Evolutionary conservation across 2,329 filamentous ascomycete genomes (phyloP).

Genomic region (Arthrobotrys iridis): DNA sequence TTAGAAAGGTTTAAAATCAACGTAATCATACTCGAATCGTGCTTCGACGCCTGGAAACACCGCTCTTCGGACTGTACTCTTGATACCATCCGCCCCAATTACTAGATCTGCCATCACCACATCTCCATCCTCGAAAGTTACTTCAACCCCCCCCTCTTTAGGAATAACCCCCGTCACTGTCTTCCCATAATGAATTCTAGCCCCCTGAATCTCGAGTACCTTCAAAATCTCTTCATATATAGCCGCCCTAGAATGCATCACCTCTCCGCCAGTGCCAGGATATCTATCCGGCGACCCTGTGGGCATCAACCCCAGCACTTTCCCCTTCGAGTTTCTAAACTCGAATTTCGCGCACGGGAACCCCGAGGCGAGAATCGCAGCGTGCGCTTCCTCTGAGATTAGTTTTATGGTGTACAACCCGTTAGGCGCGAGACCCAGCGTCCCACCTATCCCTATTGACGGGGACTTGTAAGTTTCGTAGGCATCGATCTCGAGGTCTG

Average conservation of each 20-base stretch:
- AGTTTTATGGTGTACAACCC: slow-evolving; percentile 42
- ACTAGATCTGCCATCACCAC: slow-evolving; percentile 36
- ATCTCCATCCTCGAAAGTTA: slow-evolving; percentile 39
- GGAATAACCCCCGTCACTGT: slow-evolving; percentile 24
- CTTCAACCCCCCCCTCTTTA: slow-evolving; percentile 27
- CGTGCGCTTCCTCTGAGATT: slow-evolving; percentile 36
- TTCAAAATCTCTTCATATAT: slow-evolving; percentile 49
- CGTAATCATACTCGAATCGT: slow-evolving; percentile 34
- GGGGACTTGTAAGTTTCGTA: slow-evolving; percentile 44
- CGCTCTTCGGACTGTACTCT: slow-evolving; percentile 39
- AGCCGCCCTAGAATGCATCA: slow-evolving; percentile 43
- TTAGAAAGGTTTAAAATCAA: background rate
- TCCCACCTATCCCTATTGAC: slow-evolving; percentile 40
- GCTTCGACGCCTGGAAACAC: slow-evolving; percentile 41
- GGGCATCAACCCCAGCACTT: slow-evolving; percentile 46
- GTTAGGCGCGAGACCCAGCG: slow-evolving; percentile 48
- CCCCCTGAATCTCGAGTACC: slow-evolving; percentile 36
- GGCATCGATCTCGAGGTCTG: slow-evolving; percentile 30
- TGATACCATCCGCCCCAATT: slow-evolving; percentile 51
- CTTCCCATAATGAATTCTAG: slow-evolving; percentile 45
- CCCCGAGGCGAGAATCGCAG: slow-evolving; percentile 30
- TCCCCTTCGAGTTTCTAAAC: slow-evolving; percentile 39
- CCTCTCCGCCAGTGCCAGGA: slow-evolving; percentile 44
- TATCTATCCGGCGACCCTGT: slow-evolving; percentile 42
- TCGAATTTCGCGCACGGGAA: slow-evolving; percentile 48